phyloP scores from a whole-genome alignment of 345 rosid species.

The Clarkia xantiana region DNA sequence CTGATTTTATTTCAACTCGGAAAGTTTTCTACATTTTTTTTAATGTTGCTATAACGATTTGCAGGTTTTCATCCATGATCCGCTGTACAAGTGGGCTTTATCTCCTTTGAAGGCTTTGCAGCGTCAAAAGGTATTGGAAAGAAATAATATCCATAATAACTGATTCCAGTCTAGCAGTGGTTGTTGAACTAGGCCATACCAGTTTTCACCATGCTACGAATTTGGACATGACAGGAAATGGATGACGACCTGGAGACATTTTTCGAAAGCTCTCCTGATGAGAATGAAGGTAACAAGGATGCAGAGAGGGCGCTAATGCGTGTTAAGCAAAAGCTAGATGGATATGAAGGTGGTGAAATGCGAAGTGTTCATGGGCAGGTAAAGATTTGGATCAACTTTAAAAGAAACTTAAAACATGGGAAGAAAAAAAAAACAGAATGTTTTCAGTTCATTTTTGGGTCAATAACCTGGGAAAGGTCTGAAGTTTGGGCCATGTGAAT shows the following conservation, averaged over 20 bases:
- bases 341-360: conserved; percentile 92
- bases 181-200: too few species aligned
- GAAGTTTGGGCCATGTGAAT: too few species aligned
- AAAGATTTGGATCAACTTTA: background rate
- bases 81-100: conserved; percentile 94
- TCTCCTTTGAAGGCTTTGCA: conserved; percentile 96
- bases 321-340: conserved; percentile 89
- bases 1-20: too few species aligned
- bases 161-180: too few species aligned
- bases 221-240: conserved; percentile 31
- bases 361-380: conserved; percentile 96
- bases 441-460: background rate
- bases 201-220: background rate
- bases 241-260: conserved; percentile 52
- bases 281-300: conserved; percentile 82
- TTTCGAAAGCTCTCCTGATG: conserved; percentile 58
- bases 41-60: background rate
- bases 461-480: too few species aligned
- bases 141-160: background rate
- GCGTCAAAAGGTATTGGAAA: conserved; percentile 71
- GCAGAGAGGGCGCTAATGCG: conserved; percentile 90
- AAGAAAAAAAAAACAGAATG: background rate
- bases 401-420: background rate
- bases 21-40: too few species aligned
- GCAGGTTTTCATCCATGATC: conserved; percentile 98